phyloP scores from a whole-genome alignment of 2,329 filamentous ascomycete genomes.

The Colletotrichum camelliae region DNA sequence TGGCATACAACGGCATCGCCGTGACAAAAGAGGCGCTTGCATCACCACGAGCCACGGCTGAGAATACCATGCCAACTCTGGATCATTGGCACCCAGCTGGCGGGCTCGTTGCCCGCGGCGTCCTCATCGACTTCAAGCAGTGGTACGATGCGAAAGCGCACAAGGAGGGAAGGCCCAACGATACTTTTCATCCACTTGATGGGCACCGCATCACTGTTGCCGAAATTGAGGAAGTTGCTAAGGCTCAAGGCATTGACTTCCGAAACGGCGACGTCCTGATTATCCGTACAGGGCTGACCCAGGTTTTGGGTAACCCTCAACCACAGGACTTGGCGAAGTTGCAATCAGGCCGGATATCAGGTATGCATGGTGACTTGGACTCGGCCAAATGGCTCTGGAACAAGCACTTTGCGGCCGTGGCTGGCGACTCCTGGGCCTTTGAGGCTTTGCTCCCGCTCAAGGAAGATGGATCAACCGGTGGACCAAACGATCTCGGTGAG shows the following conservation, averaged over 20 bases:
- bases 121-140: conserved; percentile 59
- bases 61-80: conserved; percentile 38
- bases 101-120: conserved; percentile 58
- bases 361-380: neutral
- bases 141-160: conserved; percentile 44
- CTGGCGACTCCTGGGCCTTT: conserved; percentile 67
- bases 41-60: conserved; percentile 26
- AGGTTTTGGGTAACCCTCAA: conserved; percentile 56
- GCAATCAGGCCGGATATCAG: neutral
- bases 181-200: conserved; percentile 42
- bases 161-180: neutral
- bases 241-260: conserved; percentile 66
- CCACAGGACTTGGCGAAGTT: conserved; percentile 39
- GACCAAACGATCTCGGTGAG: neutral
- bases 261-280: conserved; percentile 71
- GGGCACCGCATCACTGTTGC: conserved; percentile 57
- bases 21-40: conserved; percentile 38
- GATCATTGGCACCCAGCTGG: conserved; percentile 58
- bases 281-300: conserved; percentile 66
- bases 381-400: conserved; percentile 66
- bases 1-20: conserved; percentile 55
- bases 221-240: conserved; percentile 63
- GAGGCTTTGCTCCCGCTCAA: conserved; percentile 62
- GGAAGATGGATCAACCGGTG: neutral
- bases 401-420: conserved; percentile 70